phyloP scores from a whole-genome alignment of 177 flowering plant genomes.

The Vitis hybrid region DNA sequence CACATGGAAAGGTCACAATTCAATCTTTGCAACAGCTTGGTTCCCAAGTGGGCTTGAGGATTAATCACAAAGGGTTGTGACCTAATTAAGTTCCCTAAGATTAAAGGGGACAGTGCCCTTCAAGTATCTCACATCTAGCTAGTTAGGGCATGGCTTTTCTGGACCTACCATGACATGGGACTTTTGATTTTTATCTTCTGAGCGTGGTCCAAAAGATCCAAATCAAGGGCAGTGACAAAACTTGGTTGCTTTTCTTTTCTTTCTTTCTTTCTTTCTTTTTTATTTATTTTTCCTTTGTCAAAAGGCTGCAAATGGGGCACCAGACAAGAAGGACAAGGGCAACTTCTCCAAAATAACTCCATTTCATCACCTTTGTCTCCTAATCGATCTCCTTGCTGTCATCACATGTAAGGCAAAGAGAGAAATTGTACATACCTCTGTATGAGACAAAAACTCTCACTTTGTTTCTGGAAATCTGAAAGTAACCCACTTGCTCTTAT shows the following conservation, averaged over 20 bases:
- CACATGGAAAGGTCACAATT: constrained; percentile 87
- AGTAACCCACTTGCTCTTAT: neutral
- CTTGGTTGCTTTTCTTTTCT: constrained; percentile 7
- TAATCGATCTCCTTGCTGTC: constrained; percentile 1
- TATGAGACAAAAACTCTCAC: constrained; percentile 16
- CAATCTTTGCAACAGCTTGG: constrained; percentile 77
- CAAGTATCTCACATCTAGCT: neutral
- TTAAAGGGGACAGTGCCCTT: no score
- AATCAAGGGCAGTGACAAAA: constrained; percentile 15
- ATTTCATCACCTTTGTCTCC: neutral
- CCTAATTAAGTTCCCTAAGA: no score
- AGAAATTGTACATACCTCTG: constrained; percentile 18
- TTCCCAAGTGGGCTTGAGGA: constrained; percentile 35
- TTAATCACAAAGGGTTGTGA: constrained; percentile 7
- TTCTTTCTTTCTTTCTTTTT: no score
- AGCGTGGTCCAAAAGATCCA: constrained; percentile 16
- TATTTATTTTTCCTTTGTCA: neutral
- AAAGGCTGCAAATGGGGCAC: constrained; percentile 22
- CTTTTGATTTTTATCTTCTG: neutral
- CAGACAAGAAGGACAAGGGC: constrained; percentile 15
- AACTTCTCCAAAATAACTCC: constrained; percentile 6
- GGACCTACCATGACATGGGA: constrained; percentile 1
- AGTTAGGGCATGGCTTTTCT: neutral
- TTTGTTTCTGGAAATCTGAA: constrained; percentile 8
- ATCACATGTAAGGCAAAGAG: constrained; percentile 25